These are phyloP conservation scores for Penicillium arizonense DNA, from an alignment of 495 filamentous ascomycete genomes.

Conservation along the genomic window DNA sequence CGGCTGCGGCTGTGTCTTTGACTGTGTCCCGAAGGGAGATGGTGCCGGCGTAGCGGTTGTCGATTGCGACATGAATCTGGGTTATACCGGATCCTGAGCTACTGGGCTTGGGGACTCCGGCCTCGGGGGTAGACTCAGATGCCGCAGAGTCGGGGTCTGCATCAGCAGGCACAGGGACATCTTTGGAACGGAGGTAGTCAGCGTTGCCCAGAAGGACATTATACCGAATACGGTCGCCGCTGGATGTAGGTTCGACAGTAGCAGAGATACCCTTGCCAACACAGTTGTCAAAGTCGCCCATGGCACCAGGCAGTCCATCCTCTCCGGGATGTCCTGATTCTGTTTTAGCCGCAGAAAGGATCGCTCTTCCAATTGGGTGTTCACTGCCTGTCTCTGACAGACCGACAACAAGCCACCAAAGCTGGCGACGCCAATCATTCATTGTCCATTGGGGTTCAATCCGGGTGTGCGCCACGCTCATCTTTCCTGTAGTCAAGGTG, in stretches of 20 bases:
- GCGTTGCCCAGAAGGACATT: constrained; percentile 81
- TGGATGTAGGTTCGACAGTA: constrained; percentile 70
- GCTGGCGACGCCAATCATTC: constrained; percentile 62
- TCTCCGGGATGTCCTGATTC: constrained; percentile 71
- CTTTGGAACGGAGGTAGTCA: constrained; percentile 66
- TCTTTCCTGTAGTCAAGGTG: constrained; percentile 89
- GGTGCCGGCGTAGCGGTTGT: constrained; percentile 72
- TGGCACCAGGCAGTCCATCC: constrained; percentile 72
- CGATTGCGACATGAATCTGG: constrained; percentile 87
- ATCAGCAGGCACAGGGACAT: constrained; percentile 62
- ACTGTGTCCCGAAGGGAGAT: constrained; percentile 85
- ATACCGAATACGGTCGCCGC: constrained; percentile 64
- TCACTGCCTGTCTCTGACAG: constrained; percentile 92
- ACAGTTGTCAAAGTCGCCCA: constrained; percentile 79
- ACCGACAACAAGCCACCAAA: constrained; percentile 96
- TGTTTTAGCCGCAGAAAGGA: constrained; percentile 67
- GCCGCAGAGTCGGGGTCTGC: constrained; percentile 46
- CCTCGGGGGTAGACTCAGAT: constrained; percentile 14
- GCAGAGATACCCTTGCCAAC: constrained; percentile 88
- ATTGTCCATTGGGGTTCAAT: constrained; percentile 67
- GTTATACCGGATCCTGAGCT: constrained; percentile 64
- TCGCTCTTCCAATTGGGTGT: constrained; percentile 89
- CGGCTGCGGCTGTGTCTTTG: constrained; percentile 80
- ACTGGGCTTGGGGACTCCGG: constrained; percentile 17
- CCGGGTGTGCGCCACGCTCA: constrained; percentile 76